Evolutionary conservation across 768 basidiomycete species (phyloP), one percentile per base, ranked within the genome.

Genomic region (Tylopilus plumbeoviolaceoides): DNA sequence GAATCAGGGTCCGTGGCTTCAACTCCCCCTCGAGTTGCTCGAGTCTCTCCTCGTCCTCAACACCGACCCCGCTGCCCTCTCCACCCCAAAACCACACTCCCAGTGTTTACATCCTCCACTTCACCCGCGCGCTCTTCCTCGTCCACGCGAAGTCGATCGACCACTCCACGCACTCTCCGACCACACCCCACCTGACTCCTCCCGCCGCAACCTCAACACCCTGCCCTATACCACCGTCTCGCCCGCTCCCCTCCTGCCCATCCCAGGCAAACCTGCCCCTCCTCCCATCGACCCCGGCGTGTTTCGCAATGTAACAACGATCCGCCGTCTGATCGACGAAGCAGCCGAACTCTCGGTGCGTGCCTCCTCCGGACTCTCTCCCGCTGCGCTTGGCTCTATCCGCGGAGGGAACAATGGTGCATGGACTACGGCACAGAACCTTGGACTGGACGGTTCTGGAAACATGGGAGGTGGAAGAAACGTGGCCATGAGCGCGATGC

Each of bases 1-100:
- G n/a, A n/a, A n/a, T n/a, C 64, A 95, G 91, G 92, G 92, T 14
- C 91, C 90, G 9, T 95, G 92, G 92, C 80, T 94, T 17, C 89
- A 92, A 66, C 82, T 95, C 21, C 91, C 91, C 3, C 72, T 90
- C 47, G 92, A 94, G 69, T 73, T 94, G 20, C 78, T 94, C 55
- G 89, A 93, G 62, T 89, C 90, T 12, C 77, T 94, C 4, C 79
- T 91, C 45, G 72, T 81, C 25, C 76, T 94, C 40, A 93, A 93
- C 70, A 72, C 85, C 40, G 87, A 91, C 70, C 87, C 89, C 9
- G 73, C 80, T 1, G 81, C 87, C 1, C 69, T 87, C 44, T 69
- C 78, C 27, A 71, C 73, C 20, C 61, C 77, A 17, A 83, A 79
- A 53, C 47, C 73, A 25, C 78, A 73, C 40, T 64, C 71, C 31